Evolutionary conservation across 2,329 filamentous ascomycete genomes (phyloP).

Genomic region (Xylaria multiplex): DNA sequence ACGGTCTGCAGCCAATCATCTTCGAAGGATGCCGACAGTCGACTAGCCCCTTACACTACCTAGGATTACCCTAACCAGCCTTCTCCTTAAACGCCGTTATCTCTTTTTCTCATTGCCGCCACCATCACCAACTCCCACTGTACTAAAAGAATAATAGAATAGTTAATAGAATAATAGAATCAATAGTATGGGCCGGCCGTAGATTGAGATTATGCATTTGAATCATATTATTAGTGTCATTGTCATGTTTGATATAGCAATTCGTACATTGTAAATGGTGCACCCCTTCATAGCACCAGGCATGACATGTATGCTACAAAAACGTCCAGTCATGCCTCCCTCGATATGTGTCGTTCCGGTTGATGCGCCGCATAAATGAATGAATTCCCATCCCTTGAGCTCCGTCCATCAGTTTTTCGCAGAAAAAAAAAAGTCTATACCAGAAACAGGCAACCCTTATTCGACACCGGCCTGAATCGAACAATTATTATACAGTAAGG

Average conservation of each 20-base stretch:
- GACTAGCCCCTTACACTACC: not conserved
- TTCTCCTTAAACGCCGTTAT: not conserved
- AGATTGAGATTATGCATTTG: not conserved
- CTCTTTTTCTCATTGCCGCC: too few species aligned
- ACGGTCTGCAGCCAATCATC: conserved; percentile 19
- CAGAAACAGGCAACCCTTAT: conserved; percentile 40
- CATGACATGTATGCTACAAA: conserved; percentile 20
- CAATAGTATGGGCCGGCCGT: not conserved
- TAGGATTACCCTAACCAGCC: not conserved
- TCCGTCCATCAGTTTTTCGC: conserved; percentile 32
- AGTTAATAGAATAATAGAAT: not conserved
- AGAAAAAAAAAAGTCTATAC: conserved; percentile 47
- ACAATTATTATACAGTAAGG: conserved; percentile 47
- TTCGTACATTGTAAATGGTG: conserved; percentile 31
- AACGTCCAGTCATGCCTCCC: conserved; percentile 28
- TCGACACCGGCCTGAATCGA: conserved; percentile 37
- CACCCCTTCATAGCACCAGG: conserved; percentile 29
- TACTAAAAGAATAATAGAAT: not conserved
- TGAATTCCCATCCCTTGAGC: conserved; percentile 33
- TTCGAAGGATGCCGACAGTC: not conserved
- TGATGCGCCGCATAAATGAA: conserved; percentile 38
- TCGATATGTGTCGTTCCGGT: conserved; percentile 33
- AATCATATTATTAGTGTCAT: conserved; percentile 33
- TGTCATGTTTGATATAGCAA: conserved; percentile 27
- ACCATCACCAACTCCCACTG: not conserved